Conservation (phyloP, 495 filamentous ascomycete genomes). For the Penicillium samsonianum region DNA sequence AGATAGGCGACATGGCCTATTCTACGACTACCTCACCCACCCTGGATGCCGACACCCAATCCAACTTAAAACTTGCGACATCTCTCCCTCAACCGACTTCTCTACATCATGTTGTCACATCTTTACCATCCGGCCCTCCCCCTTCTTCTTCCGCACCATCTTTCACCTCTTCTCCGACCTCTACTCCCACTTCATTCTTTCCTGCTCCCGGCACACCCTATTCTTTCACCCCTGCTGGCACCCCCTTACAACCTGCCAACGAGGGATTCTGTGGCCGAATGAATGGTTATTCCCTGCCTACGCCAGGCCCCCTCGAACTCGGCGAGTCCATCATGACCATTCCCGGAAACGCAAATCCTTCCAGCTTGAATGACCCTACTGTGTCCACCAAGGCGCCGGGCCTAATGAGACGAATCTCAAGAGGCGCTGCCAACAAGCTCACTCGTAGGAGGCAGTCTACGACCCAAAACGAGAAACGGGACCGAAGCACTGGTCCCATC, state of each 20-base stretch:
- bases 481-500: slow-evolving; percentile 85
- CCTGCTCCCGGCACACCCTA: slow-evolving; percentile 36
- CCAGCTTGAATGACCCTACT: slow-evolving; percentile 52
- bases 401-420: slow-evolving; percentile 65
- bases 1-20: slow-evolving; percentile 46
- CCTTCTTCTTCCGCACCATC: slow-evolving; percentile 32
- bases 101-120: slow-evolving; percentile 42
- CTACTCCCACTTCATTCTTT: slow-evolving; percentile 36
- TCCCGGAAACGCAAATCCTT: slow-evolving; percentile 33
- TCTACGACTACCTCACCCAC: slow-evolving; percentile 43
- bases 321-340: slow-evolving; percentile 56
- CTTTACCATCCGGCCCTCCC: slow-evolving; percentile 31
- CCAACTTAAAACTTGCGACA: slow-evolving; percentile 45
- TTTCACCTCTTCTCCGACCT: slow-evolving; percentile 36
- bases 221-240: slow-evolving; percentile 50
- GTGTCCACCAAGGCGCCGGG: slow-evolving; percentile 55
- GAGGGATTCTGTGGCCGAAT: slow-evolving; percentile 53
- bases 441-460: slow-evolving; percentile 69
- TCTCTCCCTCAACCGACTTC: slow-evolving; percentile 40
- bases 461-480: slow-evolving; percentile 69
- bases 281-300: slow-evolving; percentile 34
- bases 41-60: slow-evolving; percentile 45
- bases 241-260: slow-evolving; percentile 52
- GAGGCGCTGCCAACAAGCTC: slow-evolving; percentile 64
- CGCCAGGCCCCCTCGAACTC: slow-evolving; percentile 53